Conservation (phyloP, 495 filamentous ascomycete species). For the Podospora fimiseda region DNA sequence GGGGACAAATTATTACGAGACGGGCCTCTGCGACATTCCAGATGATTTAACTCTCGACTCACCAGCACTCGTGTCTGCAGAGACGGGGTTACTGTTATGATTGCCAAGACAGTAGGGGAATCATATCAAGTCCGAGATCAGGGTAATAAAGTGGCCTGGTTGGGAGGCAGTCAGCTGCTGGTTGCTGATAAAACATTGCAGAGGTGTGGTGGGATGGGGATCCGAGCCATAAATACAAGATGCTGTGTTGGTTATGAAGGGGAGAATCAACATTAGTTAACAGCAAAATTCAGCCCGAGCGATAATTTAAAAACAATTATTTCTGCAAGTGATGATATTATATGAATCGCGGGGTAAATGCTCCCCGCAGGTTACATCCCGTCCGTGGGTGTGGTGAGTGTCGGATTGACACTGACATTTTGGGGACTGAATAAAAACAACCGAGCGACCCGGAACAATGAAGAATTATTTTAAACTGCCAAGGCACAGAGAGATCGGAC, state of each 20-base stretch:
- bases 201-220: not conserved
- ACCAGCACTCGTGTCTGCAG: too few relatives aligned
- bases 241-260: slow-evolving; percentile 3
- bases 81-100: too few relatives aligned
- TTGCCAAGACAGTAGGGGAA: too few relatives aligned
- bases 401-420: not conserved
- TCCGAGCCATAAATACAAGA: not conserved
- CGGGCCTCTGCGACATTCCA: slow-evolving; percentile 4
- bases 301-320: not conserved
- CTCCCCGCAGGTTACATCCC: slow-evolving; percentile 1
- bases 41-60: too few relatives aligned
- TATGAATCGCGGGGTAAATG: not conserved
- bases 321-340: not conserved
- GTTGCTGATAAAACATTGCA: not conserved
- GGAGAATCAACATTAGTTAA: slow-evolving; percentile 2
- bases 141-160: not conserved
- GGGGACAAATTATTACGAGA: slow-evolving; percentile 9
- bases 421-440: slow-evolving; percentile 2
- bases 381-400: too few relatives aligned
- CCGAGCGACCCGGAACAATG: not conserved
- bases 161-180: not conserved
- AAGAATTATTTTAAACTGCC: too few relatives aligned
- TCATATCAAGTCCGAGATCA: too few relatives aligned
- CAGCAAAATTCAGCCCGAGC: not conserved
- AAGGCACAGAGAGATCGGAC: too few relatives aligned